Evolutionary conservation across 2,329 filamentous ascomycete genomes (phyloP).

Genomic region (Aspergillus cejpii): DNA sequence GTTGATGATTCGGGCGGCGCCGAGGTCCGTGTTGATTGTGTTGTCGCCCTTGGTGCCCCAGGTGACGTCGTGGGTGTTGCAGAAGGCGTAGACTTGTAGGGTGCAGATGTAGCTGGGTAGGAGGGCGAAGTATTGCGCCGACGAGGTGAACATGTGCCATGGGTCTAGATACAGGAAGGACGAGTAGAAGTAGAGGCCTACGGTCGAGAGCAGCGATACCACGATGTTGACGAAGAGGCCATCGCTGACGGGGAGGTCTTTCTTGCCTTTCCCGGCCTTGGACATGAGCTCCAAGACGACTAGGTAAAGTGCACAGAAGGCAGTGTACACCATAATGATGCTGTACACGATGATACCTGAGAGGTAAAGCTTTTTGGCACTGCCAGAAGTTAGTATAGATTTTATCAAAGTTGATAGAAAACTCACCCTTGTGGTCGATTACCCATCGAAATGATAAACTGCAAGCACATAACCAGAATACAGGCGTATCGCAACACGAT

Average conservation of each 20-base stretch:
- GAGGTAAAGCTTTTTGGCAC: conserved; percentile 80
- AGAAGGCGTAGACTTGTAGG: conserved; percentile 96
- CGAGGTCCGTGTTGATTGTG: conserved; percentile 84
- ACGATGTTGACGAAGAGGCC: conserved; percentile 95
- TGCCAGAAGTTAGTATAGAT: conserved; percentile 16
- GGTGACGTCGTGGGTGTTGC: conserved; percentile 97
- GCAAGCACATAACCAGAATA: conserved; percentile 80
- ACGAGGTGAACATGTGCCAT: conserved; percentile 97
- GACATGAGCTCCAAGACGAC: conserved; percentile 69
- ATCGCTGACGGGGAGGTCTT: conserved; percentile 60
- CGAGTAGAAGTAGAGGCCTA: conserved; percentile 94
- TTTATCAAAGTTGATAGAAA: neutral
- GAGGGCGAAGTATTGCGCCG: conserved; percentile 84
- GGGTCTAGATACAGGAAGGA: conserved; percentile 94
- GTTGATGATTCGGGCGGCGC: conserved; percentile 71
- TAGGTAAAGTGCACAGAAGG: conserved; percentile 83
- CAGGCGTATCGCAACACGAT: conserved; percentile 76
- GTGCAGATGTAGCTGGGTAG: conserved; percentile 94
- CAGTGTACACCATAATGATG: conserved; percentile 93
- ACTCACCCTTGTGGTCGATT: conserved; percentile 81
- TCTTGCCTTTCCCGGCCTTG: conserved; percentile 35
- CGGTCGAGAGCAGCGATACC: conserved; percentile 77
- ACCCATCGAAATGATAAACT: conserved; percentile 94
- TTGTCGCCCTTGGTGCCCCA: conserved; percentile 99
- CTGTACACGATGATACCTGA: conserved; percentile 82